Percentiles rank a stretch among this genome's conserved stretches.
Evolutionary conservation across 306 rosid genomes (phyloP).

Genomic region (Carpinus viminea): DNA sequence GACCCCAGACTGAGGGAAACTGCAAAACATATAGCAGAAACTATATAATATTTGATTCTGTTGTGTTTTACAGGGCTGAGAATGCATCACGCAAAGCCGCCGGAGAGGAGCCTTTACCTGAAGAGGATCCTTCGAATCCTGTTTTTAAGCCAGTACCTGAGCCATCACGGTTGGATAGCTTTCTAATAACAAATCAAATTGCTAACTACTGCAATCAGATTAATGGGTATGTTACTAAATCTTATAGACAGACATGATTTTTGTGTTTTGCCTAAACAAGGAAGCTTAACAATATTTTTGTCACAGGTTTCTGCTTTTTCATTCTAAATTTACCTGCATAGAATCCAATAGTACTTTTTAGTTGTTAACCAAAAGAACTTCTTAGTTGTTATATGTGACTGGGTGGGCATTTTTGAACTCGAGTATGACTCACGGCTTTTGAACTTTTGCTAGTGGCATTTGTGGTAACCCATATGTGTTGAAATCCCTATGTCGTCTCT

Average conservation of each 20-base stretch:
- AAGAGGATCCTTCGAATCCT: slow-evolving; percentile 94
- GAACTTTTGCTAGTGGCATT: not conserved
- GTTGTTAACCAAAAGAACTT: not conserved
- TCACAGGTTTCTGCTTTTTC: not conserved
- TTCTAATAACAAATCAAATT: slow-evolving; percentile 90
- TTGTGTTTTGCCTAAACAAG: not conserved
- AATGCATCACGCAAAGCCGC: slow-evolving; percentile 75
- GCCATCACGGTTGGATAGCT: slow-evolving; percentile 96
- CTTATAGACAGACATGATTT: not conserved
- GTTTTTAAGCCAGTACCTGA: slow-evolving; percentile 79
- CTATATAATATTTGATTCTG: not conserved
- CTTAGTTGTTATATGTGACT: not conserved
- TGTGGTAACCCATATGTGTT: not conserved
- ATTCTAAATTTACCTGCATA: not conserved
- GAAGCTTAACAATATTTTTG: not conserved
- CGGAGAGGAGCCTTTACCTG: slow-evolving; percentile 90
- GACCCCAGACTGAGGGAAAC: not conserved
- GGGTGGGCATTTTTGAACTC: not conserved
- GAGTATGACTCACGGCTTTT: not conserved
- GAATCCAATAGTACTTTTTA: not conserved
- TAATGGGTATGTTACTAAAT: slow-evolving; percentile 68
- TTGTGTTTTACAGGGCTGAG: slow-evolving; percentile 59
- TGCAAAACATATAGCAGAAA: slow-evolving; percentile 4
- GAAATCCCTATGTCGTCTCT: not conserved
- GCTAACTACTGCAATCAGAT: slow-evolving; percentile 96